Percentiles rank a stretch among this genome's conserved stretches.
phyloP scores from a whole-genome alignment of 305 asterid genomes.

The Fraxinus latifolia region DNA sequence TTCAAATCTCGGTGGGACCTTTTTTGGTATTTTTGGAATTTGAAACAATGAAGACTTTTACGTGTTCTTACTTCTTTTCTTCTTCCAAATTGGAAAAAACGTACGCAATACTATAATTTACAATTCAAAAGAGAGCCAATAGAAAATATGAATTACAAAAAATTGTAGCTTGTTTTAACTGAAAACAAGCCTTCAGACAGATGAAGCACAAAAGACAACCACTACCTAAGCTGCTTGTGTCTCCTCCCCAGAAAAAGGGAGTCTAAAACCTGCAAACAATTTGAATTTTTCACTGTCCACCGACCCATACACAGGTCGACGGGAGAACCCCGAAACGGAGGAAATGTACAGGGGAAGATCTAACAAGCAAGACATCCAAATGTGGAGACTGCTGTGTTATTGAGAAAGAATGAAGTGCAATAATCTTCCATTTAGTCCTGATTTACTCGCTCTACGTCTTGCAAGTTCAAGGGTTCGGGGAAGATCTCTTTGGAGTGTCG shows the following conservation, averaged over 20 bases:
- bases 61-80: background rate
- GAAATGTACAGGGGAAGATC: slow-evolving; percentile 34
- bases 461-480: slow-evolving; percentile 52
- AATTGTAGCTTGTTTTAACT: background rate
- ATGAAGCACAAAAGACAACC: slow-evolving; percentile 15
- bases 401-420: slow-evolving; percentile 38
- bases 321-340: slow-evolving; percentile 12
- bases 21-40: background rate
- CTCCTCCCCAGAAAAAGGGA: slow-evolving; percentile 1
- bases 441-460: slow-evolving; percentile 29
- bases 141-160: slow-evolving; percentile 3
- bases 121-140: slow-evolving; percentile 2
- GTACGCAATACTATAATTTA: slow-evolving; percentile 13
- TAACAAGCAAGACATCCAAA: slow-evolving; percentile 22
- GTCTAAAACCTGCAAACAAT: slow-evolving; percentile 27
- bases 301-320: background rate
- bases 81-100: background rate
- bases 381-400: slow-evolving; percentile 32
- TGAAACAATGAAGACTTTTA: background rate
- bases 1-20: slow-evolving; percentile 52
- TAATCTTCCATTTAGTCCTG: slow-evolving; percentile 30
- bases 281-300: background rate
- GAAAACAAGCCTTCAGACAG: slow-evolving; percentile 7
- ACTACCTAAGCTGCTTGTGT: slow-evolving; percentile 15
- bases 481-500: slow-evolving; percentile 61